Evolutionary conservation across 1,139 yeast genomes (phyloP), one percentile per base, ranked within the genome.

Genomic region (Dujonia santamariae): DNA sequence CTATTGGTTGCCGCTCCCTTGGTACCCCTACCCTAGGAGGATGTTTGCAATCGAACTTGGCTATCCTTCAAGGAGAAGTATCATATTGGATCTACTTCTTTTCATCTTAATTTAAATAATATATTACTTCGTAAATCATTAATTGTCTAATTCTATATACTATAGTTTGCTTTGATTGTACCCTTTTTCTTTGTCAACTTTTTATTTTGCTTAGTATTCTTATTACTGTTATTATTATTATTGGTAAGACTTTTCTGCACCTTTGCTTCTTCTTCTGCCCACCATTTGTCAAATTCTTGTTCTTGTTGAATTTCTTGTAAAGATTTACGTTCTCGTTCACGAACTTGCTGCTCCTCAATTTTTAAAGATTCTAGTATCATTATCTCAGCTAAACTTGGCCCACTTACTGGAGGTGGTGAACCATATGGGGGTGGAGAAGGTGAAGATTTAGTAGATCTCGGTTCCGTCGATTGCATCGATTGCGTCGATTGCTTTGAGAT

Each of bases 261-360:
- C 32, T 74, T 61, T 15, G 63, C 63, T 26, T 84, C 67, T 49
- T 85, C 95, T 44, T 75, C 78, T 32, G 74, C 82, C 90, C 94
- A 85, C 95, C 95, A 85, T 41, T 61, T 67, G 14, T 79, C 85
- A 60, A 85, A 85, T 50, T 80, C 87, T 49, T 84, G 86, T 47
- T 85, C 95, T 45, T 80, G 79, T 54, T 80, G 87, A 34, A 85
- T 73, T 42, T 85, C 95, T 27, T 72, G 76, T 26, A 85, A 59
- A 3, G 83, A 71, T 41, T 61, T 70, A 24, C 56, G 44, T 33
- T 59, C 61, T 1, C 30, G 31, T 22, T 53, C 63, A 37, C 53
- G 60, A n/a, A 51, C 44, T 27, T 57, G 55, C 2, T 54, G 50
- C 34, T 59, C 60, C 38, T 69, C 72, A 5, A 64, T 51, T 45